Conservation (phyloP, 2,329 filamentous ascomycete species). For the Ampelomyces quisqualis region DNA sequence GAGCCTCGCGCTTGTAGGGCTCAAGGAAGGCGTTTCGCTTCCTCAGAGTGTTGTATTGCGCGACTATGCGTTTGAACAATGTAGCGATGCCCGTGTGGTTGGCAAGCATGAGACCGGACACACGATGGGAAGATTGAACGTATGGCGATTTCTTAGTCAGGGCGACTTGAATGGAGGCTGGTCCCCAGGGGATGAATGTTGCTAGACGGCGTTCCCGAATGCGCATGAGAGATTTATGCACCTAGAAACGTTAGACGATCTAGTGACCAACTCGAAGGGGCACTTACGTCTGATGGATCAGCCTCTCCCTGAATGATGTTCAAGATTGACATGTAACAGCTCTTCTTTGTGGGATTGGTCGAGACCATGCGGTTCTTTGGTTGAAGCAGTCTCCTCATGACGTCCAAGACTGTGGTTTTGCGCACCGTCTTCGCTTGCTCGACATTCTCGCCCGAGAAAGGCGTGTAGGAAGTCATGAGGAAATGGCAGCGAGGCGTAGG, state of each 20-base stretch:
- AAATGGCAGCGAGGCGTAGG: slow-evolving; percentile 97
- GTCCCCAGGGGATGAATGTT: slow-evolving; percentile 97
- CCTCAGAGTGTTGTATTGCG: slow-evolving; percentile 88
- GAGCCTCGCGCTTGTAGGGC: slow-evolving; percentile 91
- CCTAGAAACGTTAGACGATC: slow-evolving; percentile 41
- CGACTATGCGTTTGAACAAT: slow-evolving; percentile 90
- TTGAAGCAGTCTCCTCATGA: slow-evolving; percentile 92
- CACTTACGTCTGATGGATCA: slow-evolving; percentile 80
- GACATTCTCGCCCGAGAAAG: slow-evolving; percentile 93
- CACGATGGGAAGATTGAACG: slow-evolving; percentile 87
- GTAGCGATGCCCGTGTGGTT: slow-evolving; percentile 98
- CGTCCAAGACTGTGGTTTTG: slow-evolving; percentile 96
- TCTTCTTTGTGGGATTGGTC: slow-evolving; percentile 90
- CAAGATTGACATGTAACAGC: slow-evolving; percentile 97
- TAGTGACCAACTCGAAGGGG: background rate
- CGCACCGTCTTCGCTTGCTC: slow-evolving; percentile 96
- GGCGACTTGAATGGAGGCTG: slow-evolving; percentile 95
- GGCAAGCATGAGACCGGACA: slow-evolving; percentile 94
- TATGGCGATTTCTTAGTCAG: slow-evolving; percentile 96
- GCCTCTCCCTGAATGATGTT: slow-evolving; percentile 99
- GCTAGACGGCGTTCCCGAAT: slow-evolving; percentile 92
- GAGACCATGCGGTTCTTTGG: slow-evolving; percentile 99
- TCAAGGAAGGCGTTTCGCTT: slow-evolving; percentile 98
- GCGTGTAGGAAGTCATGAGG: slow-evolving; percentile 97
- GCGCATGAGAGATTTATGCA: slow-evolving; percentile 95